A percentile compares a stretch with the other conserved stretches of the same genome.
phyloP scores from a whole-genome alignment of 805 yeast species.

The Yamadazyma ubonensis region DNA sequence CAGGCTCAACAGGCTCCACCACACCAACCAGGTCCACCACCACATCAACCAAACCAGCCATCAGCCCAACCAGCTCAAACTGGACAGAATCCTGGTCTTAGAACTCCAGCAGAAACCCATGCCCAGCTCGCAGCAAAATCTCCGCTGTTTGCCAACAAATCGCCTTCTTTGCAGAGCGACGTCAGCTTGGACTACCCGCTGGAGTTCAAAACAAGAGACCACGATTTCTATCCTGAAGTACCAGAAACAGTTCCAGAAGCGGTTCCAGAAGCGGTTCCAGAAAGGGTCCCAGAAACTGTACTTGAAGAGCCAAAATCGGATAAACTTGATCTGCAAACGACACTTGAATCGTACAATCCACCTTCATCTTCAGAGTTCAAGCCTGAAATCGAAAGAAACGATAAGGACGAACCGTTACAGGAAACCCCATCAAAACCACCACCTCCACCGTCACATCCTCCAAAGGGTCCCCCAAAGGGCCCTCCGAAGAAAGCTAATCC shows the following conservation, averaged over 20 bases:
- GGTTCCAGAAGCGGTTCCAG: neutral
- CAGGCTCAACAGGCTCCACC: neutral
- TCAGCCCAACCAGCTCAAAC: neutral
- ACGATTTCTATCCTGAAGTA: slow-evolving; percentile 3
- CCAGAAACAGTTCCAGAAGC: neutral
- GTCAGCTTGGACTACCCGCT: slow-evolving; percentile 30
- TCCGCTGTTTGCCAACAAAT: slow-evolving; percentile 13
- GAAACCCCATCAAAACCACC: slow-evolving; percentile 11
- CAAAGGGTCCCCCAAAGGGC: too few relatives aligned
- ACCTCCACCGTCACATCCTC: slow-evolving; percentile 6
- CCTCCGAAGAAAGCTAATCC: slow-evolving; percentile 32
- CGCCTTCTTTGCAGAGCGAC: slow-evolving; percentile 34
- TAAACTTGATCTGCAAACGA: slow-evolving; percentile 6
- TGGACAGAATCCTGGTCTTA: neutral
- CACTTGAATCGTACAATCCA: neutral
- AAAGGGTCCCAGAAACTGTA: neutral
- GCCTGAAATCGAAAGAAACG: neutral
- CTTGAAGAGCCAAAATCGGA: neutral
- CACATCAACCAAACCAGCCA: neutral
- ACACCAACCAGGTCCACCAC: neutral
- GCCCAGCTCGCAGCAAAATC: neutral
- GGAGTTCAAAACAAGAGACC: slow-evolving; percentile 22
- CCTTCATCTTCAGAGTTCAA: slow-evolving; percentile 4
- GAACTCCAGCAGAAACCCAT: slow-evolving; percentile 1
- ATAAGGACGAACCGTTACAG: neutral